Evolutionary conservation across 192 early-diverging fungal genomes (phyloP).

Genomic region (Dispira simplex): DNA sequence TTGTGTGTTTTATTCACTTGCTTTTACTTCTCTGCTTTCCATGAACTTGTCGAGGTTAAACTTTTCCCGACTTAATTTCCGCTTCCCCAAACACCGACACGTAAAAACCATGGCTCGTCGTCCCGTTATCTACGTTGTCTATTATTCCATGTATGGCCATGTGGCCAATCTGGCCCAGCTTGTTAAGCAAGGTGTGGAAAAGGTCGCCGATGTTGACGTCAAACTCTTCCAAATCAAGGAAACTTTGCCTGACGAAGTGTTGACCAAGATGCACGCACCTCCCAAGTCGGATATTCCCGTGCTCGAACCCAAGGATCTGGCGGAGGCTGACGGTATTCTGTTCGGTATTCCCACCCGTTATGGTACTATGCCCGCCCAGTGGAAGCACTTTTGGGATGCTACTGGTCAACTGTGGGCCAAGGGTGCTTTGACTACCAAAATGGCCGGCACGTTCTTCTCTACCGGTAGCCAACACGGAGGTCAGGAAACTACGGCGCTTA

Average conservation of each 20-base stretch:
- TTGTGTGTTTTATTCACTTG: neutral
- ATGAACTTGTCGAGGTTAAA: neutral
- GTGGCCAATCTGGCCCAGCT: conserved; percentile 46
- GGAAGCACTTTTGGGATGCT: conserved; percentile 53
- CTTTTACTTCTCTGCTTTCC: neutral
- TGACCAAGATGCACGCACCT: conserved; percentile 49
- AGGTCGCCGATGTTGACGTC: conserved; percentile 25
- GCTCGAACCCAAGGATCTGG: conserved; percentile 31
- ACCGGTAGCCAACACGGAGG: conserved; percentile 65
- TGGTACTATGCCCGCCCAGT: conserved; percentile 56
- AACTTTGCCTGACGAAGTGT: conserved; percentile 47
- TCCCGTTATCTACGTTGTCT: conserved; percentile 43
- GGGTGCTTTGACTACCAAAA: conserved; percentile 49
- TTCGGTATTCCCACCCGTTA: conserved; percentile 60
- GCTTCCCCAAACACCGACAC: neutral
- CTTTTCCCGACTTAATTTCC: neutral
- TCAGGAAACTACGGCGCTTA: conserved; percentile 56
- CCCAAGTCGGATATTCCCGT: conserved; percentile 38
- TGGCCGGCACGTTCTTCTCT: conserved; percentile 56
- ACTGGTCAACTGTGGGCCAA: conserved; percentile 35
- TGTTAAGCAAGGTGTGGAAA: conserved; percentile 45
- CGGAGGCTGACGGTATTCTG: conserved; percentile 46
- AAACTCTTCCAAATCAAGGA: conserved; percentile 40
- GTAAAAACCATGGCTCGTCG: conserved; percentile 4
- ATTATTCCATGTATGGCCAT: conserved; percentile 59